phyloP scores from a whole-genome alignment of 805 yeast genomes.

The Dipodascus albidus region DNA sequence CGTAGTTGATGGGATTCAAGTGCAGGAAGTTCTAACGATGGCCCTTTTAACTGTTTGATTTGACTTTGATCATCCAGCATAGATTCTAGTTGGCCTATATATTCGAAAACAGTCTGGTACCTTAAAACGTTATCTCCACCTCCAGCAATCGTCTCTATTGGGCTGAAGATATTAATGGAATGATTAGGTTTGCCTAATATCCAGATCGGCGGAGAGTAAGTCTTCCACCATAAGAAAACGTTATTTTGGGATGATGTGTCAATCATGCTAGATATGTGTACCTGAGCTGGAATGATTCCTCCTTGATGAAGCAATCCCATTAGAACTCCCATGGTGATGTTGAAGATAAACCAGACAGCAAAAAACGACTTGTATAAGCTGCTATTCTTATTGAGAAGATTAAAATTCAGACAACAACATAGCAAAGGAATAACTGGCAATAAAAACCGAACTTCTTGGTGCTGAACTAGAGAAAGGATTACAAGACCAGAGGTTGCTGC shows the following conservation, averaged over 20 bases:
- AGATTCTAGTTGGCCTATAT: slow-evolving; percentile 5
- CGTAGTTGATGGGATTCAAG: neutral
- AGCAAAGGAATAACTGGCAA: slow-evolving; percentile 67
- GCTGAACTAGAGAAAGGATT: slow-evolving; percentile 64
- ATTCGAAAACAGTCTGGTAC: slow-evolving; percentile 9
- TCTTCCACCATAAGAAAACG: slow-evolving; percentile 76
- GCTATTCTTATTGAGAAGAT: slow-evolving; percentile 16
- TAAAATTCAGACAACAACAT: slow-evolving; percentile 44
- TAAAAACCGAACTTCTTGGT: slow-evolving; percentile 87
- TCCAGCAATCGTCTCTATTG: slow-evolving; percentile 6
- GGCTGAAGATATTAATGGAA: slow-evolving; percentile 18
- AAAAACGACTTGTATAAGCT: slow-evolving; percentile 13
- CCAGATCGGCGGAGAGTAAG: slow-evolving; percentile 92
- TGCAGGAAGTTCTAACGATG: neutral
- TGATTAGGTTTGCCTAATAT: slow-evolving; percentile 32
- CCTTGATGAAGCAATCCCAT: slow-evolving; percentile 87
- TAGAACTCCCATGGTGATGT: slow-evolving; percentile 41
- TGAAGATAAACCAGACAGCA: slow-evolving; percentile 52
- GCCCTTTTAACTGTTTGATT: neutral
- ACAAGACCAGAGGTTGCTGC: slow-evolving; percentile 51
- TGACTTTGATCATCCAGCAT: neutral
- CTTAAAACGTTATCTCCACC: slow-evolving; percentile 9
- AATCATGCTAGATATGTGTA: slow-evolving; percentile 13
- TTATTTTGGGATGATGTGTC: neutral
- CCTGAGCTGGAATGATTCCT: slow-evolving; percentile 66